Evolutionary conservation across 768 basidiomycete genomes (phyloP), one percentile per base, ranked within the genome.

Genomic region (Lentinula detonsa): DNA sequence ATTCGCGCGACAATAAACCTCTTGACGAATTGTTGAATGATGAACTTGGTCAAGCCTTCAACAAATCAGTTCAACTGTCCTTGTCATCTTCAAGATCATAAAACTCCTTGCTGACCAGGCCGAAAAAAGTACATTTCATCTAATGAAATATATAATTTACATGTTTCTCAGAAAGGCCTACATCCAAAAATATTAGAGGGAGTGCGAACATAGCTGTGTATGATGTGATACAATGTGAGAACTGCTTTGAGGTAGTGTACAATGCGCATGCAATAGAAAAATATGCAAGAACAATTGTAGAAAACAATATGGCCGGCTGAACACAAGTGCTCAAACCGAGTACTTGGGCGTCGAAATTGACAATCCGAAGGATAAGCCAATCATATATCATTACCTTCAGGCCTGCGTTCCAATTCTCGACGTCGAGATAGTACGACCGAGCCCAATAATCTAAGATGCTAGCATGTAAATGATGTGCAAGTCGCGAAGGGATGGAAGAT

Each of bases 401-500:
- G 23, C n/a, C 40, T 43, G 8, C 10, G 15, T 42, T 56, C 71
- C 45, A 74, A 68, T 54, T 76, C 70, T 37, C 76, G 76, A 67
- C 83, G 79, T 45, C 90, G 83, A 55, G 79, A 85, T 53, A 90
- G 79, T 65, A 91, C 84, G 46, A 88, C 70, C 1, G 82, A 83
- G 39, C 88, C 84, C 43, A 92, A 70, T 9, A 85, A 67, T 69
- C 90, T 91, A 40, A 55, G 52, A 53, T 28, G 28, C 28, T 3
- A 28, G 28, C 2, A 28, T 28, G 28, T 28, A 28, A 28, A 28
- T 28, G 28, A 28, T 28, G 28, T 28, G 28, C 28, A 28, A 2
- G 28, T 28, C 28, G 28, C 28, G 28, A 28, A 3, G 28, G 28
- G 28, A 28, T 28, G 62, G 37, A 53, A 54, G 46, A 21, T 43